phyloP scores from a whole-genome alignment of 2,329 filamentous ascomycete genomes.

The Cytospora chrysosperma region DNA sequence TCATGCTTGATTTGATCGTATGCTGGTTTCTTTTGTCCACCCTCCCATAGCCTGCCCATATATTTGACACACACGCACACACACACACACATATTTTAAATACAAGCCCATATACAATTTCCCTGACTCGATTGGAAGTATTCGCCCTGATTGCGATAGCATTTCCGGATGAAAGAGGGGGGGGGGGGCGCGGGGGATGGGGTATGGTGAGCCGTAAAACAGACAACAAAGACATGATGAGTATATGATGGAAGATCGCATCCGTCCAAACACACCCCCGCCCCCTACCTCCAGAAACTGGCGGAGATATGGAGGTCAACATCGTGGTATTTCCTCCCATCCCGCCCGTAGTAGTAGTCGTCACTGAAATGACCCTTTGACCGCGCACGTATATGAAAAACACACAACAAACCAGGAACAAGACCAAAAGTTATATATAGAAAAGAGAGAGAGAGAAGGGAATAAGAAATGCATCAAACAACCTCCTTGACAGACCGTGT shows the following conservation, averaged over 20 bases:
- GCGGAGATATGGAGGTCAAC: not conserved
- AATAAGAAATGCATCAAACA: slow-evolving; percentile 1
- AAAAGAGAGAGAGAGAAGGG: not conserved
- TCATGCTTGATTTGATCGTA: not conserved
- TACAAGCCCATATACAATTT: not conserved
- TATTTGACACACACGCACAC: slow-evolving; percentile 4
- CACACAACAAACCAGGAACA: slow-evolving; percentile 6
- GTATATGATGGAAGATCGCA: not conserved
- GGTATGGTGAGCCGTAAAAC: not conserved
- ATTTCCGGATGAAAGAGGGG: too few species aligned
- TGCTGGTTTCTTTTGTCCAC: not conserved
- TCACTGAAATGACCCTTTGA: slow-evolving; percentile 7
- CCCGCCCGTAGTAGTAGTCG: slow-evolving; percentile 17
- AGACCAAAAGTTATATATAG: not conserved
- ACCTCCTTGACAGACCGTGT: not conserved
- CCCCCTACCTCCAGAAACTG: not conserved
- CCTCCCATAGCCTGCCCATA: not conserved
- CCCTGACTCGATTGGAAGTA: not conserved
- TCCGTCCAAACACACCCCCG: not conserved
- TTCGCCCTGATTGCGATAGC: too few species aligned
- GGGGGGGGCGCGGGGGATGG: too few species aligned
- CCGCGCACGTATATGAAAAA: not conserved
- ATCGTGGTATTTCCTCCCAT: slow-evolving; percentile 24
- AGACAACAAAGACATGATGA: not conserved
- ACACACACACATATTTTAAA: not conserved